Evolutionary conservation across 2,329 filamentous ascomycete species (phyloP), one percentile per base, ranked within the genome.

Genomic region (Venturia oleaginea): DNA sequence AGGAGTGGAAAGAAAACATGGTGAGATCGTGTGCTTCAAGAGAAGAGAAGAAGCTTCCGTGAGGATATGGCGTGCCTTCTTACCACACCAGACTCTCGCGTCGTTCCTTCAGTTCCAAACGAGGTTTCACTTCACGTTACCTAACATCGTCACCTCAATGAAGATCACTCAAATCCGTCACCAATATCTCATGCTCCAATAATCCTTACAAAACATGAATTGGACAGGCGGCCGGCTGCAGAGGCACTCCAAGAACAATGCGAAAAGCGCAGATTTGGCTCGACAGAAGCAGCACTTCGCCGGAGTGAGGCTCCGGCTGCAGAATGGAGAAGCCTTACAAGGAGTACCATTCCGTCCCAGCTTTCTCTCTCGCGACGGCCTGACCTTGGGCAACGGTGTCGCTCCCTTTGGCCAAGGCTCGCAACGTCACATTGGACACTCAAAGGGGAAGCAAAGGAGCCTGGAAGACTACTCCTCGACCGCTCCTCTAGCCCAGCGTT

Each of bases 261-360:
- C 72, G 65, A 57, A 57, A 27, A 75, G 74, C 64, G 70, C 73
- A 19, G 68, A 72, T 19, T 38, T 73, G 4, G 73, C 76, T 65
- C 75, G 73, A 66, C 79, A 81, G 68, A 80, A 75, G 68, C 75
- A 76, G 22, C 75, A 80, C 67, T 81, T 81, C 65, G 78, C 78
- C 5, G 76, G 72, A 67, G 72, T 71, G 22, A 74, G 77, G 34
- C 70, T 70, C 8, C 69, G 70, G 46, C 67, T 72, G n/a, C 71
- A 72, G 59, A 70, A 71, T 64, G 65, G 63, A 19, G 15, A 64
- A 54, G 65, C 64, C 19, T 65, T 67, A 37, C 62, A 55, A 60
- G 55, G 48, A 11, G 61, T 67, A 8, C 68, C 71, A 7, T 73
- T 73, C 64, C 67, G 62, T 42, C 72, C 71, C 5, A 69, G 65